A percentile compares a stretch with the other conserved stretches of the same genome.
phyloP scores from a whole-genome alignment of 2,329 filamentous ascomycete genomes.

The Colletotrichum karsti region DNA sequence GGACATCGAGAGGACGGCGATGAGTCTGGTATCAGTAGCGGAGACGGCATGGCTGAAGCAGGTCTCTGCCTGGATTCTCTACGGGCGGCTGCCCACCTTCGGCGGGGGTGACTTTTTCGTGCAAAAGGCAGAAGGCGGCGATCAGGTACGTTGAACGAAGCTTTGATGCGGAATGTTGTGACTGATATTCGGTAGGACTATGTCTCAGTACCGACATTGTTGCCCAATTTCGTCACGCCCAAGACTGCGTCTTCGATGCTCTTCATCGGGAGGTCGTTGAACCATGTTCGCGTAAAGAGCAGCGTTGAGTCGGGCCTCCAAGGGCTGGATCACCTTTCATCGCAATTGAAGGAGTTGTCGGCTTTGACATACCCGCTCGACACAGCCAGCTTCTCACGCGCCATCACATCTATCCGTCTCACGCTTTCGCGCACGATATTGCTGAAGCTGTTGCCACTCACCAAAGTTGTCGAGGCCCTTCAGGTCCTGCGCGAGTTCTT shows the following conservation, averaged over 20 bases:
- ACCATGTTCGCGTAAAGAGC: slow-evolving; percentile 75
- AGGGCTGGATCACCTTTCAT: slow-evolving; percentile 69
- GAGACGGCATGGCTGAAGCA: slow-evolving; percentile 94
- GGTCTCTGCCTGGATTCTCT: slow-evolving; percentile 88
- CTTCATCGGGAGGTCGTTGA: slow-evolving; percentile 89
- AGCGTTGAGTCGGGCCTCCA: slow-evolving; percentile 52
- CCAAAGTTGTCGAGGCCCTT: slow-evolving; percentile 79
- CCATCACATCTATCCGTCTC: slow-evolving; percentile 79
- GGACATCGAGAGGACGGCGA: slow-evolving; percentile 82
- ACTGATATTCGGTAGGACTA: slow-evolving; percentile 58
- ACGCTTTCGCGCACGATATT: slow-evolving; percentile 86
- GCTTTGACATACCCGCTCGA: slow-evolving; percentile 78
- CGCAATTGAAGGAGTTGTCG: slow-evolving; percentile 75
- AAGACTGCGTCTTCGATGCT: slow-evolving; percentile 83
- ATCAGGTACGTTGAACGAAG: slow-evolving; percentile 44
- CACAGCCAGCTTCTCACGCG: slow-evolving; percentile 72
- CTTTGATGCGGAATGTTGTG: background rate
- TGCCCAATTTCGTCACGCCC: slow-evolving; percentile 82
- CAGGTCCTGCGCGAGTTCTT: slow-evolving; percentile 86
- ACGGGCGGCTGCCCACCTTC: slow-evolving; percentile 82
- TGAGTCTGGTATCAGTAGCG: slow-evolving; percentile 77
- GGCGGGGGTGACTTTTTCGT: slow-evolving; percentile 91
- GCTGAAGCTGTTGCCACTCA: slow-evolving; percentile 81
- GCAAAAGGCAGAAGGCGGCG: slow-evolving; percentile 53
- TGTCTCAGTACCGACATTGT: slow-evolving; percentile 62